Percentiles rank a stretch among this genome's conserved stretches.
Evolutionary conservation across 192 early-diverging fungal genomes (phyloP).

Genomic region (Piromyces finnis): DNA sequence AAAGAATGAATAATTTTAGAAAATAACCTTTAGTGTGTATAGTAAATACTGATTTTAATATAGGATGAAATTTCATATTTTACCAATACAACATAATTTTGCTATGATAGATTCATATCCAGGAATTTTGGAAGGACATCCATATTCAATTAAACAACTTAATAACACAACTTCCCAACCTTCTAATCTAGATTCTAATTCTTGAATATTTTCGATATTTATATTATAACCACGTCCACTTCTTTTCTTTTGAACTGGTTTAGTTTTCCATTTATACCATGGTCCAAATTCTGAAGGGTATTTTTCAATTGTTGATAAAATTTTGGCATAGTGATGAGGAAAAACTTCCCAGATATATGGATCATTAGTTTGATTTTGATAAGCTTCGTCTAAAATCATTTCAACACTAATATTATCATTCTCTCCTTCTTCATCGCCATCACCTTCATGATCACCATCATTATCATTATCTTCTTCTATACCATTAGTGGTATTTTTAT

Average conservation of each 20-base stretch:
- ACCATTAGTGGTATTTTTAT: too few species aligned
- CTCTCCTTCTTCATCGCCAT: background rate
- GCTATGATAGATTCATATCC: background rate
- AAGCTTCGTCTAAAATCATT: background rate
- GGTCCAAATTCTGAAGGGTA: conserved; percentile 18
- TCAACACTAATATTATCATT: background rate
- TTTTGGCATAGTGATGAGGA: background rate
- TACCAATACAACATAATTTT: background rate
- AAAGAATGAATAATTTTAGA: too few species aligned
- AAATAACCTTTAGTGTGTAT: too few species aligned
- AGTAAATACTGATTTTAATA: too few species aligned
- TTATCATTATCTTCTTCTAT: background rate
- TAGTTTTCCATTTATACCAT: conserved; percentile 31
- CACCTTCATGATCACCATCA: background rate
- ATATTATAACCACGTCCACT: background rate
- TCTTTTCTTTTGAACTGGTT: background rate
- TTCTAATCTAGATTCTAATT: conserved; percentile 7
- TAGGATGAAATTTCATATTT: too few species aligned
- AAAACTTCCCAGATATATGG: background rate
- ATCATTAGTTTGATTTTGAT: background rate
- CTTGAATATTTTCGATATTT: background rate
- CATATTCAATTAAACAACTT: conserved; percentile 10
- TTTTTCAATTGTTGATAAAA: conserved; percentile 5
- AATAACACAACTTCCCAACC: conserved; percentile 30
- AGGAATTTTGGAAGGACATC: background rate